Conservation (phyloP, 805 yeast species). For the Ascoidea asiatica region DNA sequence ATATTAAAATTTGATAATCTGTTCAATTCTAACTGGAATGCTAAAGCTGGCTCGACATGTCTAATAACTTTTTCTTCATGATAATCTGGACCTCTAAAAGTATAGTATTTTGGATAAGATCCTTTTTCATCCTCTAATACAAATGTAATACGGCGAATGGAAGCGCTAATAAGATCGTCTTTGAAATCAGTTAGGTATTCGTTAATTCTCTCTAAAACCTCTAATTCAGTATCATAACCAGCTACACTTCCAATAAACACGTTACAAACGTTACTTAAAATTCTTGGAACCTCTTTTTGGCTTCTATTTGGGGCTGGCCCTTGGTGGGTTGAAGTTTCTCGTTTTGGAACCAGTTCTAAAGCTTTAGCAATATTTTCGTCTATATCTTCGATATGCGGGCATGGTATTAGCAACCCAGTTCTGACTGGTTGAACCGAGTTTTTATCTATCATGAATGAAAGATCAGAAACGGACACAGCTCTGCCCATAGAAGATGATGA, state of each 20-base stretch:
- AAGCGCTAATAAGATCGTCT: slow-evolving; percentile 55
- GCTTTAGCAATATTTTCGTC: slow-evolving; percentile 74
- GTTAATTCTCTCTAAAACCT: slow-evolving; percentile 45
- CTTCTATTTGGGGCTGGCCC: slow-evolving; percentile 39
- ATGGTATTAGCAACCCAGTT: slow-evolving; percentile 75
- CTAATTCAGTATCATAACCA: slow-evolving; percentile 61
- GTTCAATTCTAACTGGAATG: slow-evolving; percentile 91
- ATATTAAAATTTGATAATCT: slow-evolving; percentile 91
- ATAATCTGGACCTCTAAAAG: slow-evolving; percentile 83
- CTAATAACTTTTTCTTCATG: slow-evolving; percentile 86
- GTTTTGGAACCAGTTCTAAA: slow-evolving; percentile 52
- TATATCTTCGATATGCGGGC: slow-evolving; percentile 74
- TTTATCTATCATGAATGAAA: slow-evolving; percentile 73
- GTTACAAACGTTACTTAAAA: slow-evolving; percentile 69
- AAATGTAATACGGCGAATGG: slow-evolving; percentile 87
- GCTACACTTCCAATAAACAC: slow-evolving; percentile 63
- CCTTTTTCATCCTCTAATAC: slow-evolving; percentile 78
- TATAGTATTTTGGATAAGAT: slow-evolving; percentile 86
- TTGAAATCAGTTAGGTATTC: slow-evolving; percentile 55
- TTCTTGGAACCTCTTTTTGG: slow-evolving; percentile 14
- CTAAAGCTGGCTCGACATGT: slow-evolving; percentile 96
- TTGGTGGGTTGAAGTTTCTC: slow-evolving; percentile 21
- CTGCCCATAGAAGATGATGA: slow-evolving; percentile 41
- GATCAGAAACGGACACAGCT: slow-evolving; percentile 87
- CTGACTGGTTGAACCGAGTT: slow-evolving; percentile 52